phyloP scores from a whole-genome alignment of 2,329 filamentous ascomycete genomes.

The Allantophomopsis cytisporea region DNA sequence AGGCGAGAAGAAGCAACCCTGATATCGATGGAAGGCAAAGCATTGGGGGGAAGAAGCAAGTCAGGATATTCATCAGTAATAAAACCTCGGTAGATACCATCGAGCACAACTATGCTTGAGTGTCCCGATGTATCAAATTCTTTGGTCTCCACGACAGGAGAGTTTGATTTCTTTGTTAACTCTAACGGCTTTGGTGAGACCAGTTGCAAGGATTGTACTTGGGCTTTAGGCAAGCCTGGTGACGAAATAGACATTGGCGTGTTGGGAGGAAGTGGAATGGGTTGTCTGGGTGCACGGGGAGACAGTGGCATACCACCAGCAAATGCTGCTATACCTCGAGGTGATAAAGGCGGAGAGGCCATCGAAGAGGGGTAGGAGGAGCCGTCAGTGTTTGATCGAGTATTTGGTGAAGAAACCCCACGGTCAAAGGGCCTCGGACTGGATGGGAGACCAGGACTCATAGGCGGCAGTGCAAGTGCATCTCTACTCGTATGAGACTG shows the following conservation, averaged over 20 bases:
- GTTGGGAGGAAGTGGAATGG: conserved; percentile 58
- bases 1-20: conserved; percentile 90
- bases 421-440: conserved; percentile 43
- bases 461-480: conserved; percentile 27
- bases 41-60: conserved; percentile 75
- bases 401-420: conserved; percentile 43
- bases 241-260: conserved; percentile 51
- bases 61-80: conserved; percentile 79
- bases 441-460: conserved; percentile 45
- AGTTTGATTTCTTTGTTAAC: conserved; percentile 21
- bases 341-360: conserved; percentile 56
- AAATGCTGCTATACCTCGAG: conserved; percentile 31
- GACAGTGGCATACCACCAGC: conserved; percentile 44
- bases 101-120: conserved; percentile 12
- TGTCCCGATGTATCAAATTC: conserved; percentile 10
- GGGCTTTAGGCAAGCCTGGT: conserved; percentile 17
- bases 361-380: conserved; percentile 25
- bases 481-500: conserved; percentile 1
- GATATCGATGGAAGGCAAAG: conserved; percentile 72
- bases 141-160: conserved; percentile 8
- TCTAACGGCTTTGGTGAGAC: conserved; percentile 27
- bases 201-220: conserved; percentile 16
- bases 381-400: conserved; percentile 36
- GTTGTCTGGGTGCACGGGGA: conserved; percentile 59
- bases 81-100: conserved; percentile 61